Percentiles rank a stretch among this genome's conserved stretches.
These are phyloP conservation scores for Vittaforma corneae DNA, from an alignment of 371 early-diverging fungal species.

Conservation along the genomic window DNA sequence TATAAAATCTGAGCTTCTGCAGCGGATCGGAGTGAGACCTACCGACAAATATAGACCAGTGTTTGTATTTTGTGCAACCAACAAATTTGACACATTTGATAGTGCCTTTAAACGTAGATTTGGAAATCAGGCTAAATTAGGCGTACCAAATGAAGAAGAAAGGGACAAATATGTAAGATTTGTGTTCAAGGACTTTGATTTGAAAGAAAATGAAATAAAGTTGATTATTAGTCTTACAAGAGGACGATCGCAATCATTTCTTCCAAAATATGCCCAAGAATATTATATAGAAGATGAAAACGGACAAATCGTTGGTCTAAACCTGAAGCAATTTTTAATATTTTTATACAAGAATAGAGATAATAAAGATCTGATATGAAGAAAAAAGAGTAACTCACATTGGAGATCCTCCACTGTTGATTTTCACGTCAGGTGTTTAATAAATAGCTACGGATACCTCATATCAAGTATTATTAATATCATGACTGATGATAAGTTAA, in stretches of 20 bases:
- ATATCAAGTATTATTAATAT: no score
- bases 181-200: neutral
- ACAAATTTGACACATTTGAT: conserved; percentile 34
- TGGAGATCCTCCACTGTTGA: no score
- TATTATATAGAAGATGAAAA: neutral
- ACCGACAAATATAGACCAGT: conserved; percentile 6
- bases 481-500: no score
- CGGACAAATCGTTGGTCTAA: neutral
- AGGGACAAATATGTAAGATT: conserved; percentile 18
- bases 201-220: neutral
- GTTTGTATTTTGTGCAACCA: conserved; percentile 50
- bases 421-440: no score
- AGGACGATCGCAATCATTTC: conserved; percentile 57
- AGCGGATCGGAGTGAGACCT: conserved; percentile 33
- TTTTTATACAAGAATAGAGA: no score
- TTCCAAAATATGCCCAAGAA: conserved; percentile 5
- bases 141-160: conserved; percentile 18
- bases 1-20: conserved; percentile 28
- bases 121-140: conserved; percentile 25
- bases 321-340: no score
- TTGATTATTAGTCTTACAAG: conserved; percentile 16
- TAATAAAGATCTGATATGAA: no score
- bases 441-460: no score
- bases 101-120: conserved; percentile 45
- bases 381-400: no score